phyloP scores from a whole-genome alignment of 2,329 filamentous ascomycete species.

The Xylaria multiplex region DNA sequence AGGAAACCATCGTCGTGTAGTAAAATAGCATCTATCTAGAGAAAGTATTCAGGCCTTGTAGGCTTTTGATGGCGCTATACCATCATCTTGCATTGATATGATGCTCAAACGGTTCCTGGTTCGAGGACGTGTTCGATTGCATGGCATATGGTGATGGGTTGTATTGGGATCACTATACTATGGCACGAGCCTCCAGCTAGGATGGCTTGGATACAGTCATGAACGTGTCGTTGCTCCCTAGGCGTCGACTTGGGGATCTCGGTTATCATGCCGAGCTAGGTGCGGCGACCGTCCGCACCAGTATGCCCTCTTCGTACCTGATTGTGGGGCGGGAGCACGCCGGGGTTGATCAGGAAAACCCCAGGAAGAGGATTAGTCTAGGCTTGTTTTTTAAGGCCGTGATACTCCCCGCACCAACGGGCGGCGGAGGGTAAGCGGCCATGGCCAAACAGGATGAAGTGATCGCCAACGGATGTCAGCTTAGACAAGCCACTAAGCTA shows the following conservation, averaged over 20 bases:
- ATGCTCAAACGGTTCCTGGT: constrained; percentile 19
- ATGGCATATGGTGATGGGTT: constrained; percentile 1
- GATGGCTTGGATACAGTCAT: constrained; percentile 25
- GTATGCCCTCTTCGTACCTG: constrained; percentile 38
- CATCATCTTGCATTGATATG: neutral
- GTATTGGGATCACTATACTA: constrained; percentile 12
- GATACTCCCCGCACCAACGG: constrained; percentile 18
- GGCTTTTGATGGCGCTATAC: constrained; percentile 1
- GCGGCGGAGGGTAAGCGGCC: constrained; percentile 39
- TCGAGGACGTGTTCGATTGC: constrained; percentile 10
- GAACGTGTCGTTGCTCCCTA: constrained; percentile 6
- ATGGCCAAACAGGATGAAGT: constrained; percentile 32
- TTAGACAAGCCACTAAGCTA: constrained; percentile 6
- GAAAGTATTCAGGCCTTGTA: constrained; percentile 18
- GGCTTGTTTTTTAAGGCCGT: constrained; percentile 1
- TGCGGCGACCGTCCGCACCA: constrained; percentile 32
- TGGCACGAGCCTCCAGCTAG: constrained; percentile 14
- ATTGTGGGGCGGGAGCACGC: constrained; percentile 15
- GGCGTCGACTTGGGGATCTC: constrained; percentile 18
- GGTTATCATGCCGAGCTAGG: constrained; percentile 22
- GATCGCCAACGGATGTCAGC: constrained; percentile 25
- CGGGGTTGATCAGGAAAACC: constrained; percentile 4
- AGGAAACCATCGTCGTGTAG: neutral
- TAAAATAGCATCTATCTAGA: neutral
- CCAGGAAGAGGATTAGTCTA: constrained; percentile 31